Conservation (phyloP, 2,329 filamentous ascomycete species). For the Neobulgaria alba region DNA sequence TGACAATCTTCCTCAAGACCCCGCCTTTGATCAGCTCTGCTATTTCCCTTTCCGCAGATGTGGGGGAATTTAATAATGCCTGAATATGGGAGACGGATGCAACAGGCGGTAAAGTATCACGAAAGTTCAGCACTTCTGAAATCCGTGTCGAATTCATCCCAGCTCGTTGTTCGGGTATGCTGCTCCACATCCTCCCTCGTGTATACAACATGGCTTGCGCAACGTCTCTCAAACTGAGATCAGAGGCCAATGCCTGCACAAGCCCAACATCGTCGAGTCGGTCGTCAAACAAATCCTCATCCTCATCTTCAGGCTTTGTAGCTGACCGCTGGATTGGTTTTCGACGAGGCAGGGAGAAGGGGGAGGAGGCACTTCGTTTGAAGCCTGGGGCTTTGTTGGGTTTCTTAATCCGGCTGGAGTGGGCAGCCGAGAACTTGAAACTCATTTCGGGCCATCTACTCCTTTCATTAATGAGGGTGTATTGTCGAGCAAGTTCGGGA, state of each 20-base stretch:
- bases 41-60: conserved; percentile 58
- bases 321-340: conserved; percentile 20
- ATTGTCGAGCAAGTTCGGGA: not conserved
- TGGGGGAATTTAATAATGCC: conserved; percentile 53
- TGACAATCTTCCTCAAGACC: conserved; percentile 49
- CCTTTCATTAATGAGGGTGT: not conserved
- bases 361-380: conserved; percentile 20
- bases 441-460: conserved; percentile 16
- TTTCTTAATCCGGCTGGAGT: conserved; percentile 28
- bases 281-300: conserved; percentile 34
- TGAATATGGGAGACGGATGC: conserved; percentile 59
- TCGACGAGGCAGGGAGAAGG: conserved; percentile 24
- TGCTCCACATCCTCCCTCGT: conserved; percentile 52
- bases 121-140: conserved; percentile 54
- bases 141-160: conserved; percentile 58
- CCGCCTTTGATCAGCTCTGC: conserved; percentile 50
- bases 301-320: conserved; percentile 17
- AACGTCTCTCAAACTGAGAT: conserved; percentile 51
- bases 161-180: conserved; percentile 46
- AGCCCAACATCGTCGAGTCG: conserved; percentile 54
- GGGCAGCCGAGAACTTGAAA: conserved; percentile 24
- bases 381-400: conserved; percentile 20
- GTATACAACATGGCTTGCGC: conserved; percentile 58
- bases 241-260: conserved; percentile 43
- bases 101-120: conserved; percentile 50